Conservation (phyloP, 1,284 basidiomycete genomes). For the Marasmius fiardii region DNA sequence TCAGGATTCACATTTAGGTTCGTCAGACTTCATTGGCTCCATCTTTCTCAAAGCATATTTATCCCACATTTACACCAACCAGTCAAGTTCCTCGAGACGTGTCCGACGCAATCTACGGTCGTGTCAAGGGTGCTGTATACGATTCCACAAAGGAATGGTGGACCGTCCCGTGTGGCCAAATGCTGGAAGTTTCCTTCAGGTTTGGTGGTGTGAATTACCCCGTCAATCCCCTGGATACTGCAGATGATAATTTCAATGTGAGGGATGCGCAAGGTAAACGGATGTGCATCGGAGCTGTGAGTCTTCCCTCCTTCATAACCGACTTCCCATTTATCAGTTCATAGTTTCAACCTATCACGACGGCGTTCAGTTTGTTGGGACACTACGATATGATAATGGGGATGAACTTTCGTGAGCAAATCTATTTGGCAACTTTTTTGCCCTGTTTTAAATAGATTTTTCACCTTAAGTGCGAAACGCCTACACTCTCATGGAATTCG, state of each 20-base stretch:
- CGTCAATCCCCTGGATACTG: constrained; percentile 69
- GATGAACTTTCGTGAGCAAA: constrained; percentile 69
- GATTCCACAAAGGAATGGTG: constrained; percentile 55
- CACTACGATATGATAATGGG: constrained; percentile 80
- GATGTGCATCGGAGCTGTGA: constrained; percentile 66
- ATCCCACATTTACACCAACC: background rate
- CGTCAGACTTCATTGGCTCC: background rate
- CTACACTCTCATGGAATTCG: constrained; percentile 59
- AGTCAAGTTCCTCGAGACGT: constrained; percentile 67
- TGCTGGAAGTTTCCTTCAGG: constrained; percentile 65
- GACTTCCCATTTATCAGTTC: constrained; percentile 2
- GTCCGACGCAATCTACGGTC: constrained; percentile 77
- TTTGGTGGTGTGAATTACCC: constrained; percentile 69
- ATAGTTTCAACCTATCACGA: constrained; percentile 79
- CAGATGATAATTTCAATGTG: constrained; percentile 61
- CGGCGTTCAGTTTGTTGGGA: constrained; percentile 71
- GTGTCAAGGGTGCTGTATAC: constrained; percentile 71
- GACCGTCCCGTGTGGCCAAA: constrained; percentile 71
- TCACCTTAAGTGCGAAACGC: constrained; percentile 58
- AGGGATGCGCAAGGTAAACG: constrained; percentile 52
- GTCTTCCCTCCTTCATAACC: constrained; percentile 21
- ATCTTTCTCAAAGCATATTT: background rate
- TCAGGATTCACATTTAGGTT: constrained; percentile 61
- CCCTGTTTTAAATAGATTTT: background rate
- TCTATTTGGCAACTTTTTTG: background rate